Percentiles rank a stretch among this genome's conserved stretches.
These are phyloP conservation scores for Forsythia suspensa DNA, from an alignment of 257 asterid genomes.

Conservation along the genomic window DNA sequence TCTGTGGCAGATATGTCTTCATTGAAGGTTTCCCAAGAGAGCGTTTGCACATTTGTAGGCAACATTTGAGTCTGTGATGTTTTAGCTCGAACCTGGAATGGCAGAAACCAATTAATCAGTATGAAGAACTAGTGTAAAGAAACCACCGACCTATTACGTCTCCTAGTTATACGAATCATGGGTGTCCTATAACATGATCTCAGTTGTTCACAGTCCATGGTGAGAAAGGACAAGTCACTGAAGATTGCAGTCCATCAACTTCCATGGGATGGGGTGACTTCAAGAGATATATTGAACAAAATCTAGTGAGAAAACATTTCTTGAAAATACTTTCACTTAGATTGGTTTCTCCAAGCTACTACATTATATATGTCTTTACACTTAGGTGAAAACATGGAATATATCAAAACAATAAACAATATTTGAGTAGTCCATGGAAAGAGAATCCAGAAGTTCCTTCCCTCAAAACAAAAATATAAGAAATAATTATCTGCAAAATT, in stretches of 20 bases:
- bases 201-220: neutral
- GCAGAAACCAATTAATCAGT: slow-evolving; percentile 15
- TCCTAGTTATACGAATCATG: neutral
- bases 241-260: too few species aligned
- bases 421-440: neutral
- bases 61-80: slow-evolving; percentile 58
- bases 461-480: neutral
- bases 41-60: slow-evolving; percentile 43
- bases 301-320: neutral
- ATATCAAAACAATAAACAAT: neutral
- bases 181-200: neutral
- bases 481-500: neutral
- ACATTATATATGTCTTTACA: neutral
- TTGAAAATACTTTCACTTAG: neutral
- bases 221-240: too few species aligned
- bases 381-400: neutral
- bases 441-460: neutral
- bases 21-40: slow-evolving; percentile 71
- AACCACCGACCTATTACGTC: neutral
- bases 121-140: neutral
- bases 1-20: slow-evolving; percentile 60
- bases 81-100: slow-evolving; percentile 54
- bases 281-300: neutral
- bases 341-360: neutral
- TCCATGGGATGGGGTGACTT: neutral